Base-by-base conservation (phyloP, 257 asterid species). In the Nyctanthes arbortristis region DNA sequence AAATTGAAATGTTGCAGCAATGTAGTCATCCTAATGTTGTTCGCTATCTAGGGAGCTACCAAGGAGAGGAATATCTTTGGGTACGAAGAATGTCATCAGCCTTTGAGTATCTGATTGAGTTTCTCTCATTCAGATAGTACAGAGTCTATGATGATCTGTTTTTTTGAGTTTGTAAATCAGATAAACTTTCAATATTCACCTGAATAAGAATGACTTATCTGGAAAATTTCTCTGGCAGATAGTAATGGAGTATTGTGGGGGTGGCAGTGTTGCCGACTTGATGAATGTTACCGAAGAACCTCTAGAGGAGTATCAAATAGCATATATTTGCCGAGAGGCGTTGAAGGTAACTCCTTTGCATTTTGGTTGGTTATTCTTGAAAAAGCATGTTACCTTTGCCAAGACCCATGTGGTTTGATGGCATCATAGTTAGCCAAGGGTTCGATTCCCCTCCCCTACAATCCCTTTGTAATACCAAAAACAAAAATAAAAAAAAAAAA, bases 21-120 rank as follows among this genome's bases (percentile, higher is more conserved):
- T 94, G 99, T 72, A 94, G 90, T 80, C 97, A 94, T 86, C 99
- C 99, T 66, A 94, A 94, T 80, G 99, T 94, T 75, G 97, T 94
- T 73, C 99, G 99, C 70, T 94, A 94, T 79, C 91, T 94, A 27
- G 99, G 96, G 33, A 94, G 99, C 87, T 94, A 87, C 78, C 99
- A 94, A 81, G 96, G 99, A 68, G 99, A 94, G 75, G 99, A 94
- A 71, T 91, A 83, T 84, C 96, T 94, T 65, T 94, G 99, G 99
- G 97, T 93, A 89, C 65, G 86, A 70, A 67, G 54, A 61, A 69
- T 58, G 69, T 64, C 61, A 70, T 68, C 69, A 16, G 47, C 65
- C n/a, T 57, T 49, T 8, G 8, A n/a, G 57, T 72, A 43, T 71
- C 12, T 58, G 32, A 61, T 28, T 22, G 10, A 64, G 52, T 3